Base-by-base conservation (phyloP, 345 rosid species). In the Hevea brasiliensis region DNA sequence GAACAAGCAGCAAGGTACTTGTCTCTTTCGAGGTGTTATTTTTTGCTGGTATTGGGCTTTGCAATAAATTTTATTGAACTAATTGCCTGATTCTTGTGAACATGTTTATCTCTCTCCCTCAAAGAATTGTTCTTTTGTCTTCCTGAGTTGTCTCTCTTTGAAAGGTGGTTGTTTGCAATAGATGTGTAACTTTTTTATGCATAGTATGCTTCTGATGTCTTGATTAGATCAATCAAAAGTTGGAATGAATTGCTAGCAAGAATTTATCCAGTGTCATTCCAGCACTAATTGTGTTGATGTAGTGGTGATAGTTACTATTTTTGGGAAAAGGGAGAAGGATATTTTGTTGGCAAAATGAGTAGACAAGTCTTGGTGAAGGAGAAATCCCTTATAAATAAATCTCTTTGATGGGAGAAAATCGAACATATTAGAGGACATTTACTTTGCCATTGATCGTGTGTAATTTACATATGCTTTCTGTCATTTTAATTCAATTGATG, bases 1-100 rank as follows among this genome's bases (percentile, higher is more conserved):
- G 93, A 90, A 74, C 90, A 84, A 75, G 92, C 92, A 23, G 84
- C 89, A 61, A 90, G 96, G 96, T 86, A 72, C 57, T 27, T 67
- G 58, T 35, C 12, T 2, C 23, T 35, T 13, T 48, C 61, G 61
- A 41, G 54, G 67, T 77, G 70, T 47, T 14, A 20, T 50, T 58
- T 32, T 54, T 42, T 71, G 20, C 56, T 14, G 0, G 61, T 18
- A 20, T 54, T 32, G 27, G 40, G 54, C 29, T 42, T 18, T 70
- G 23, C 20, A 32, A 35, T 29, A 32, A 32, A 32, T 32, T 32
- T 32, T 32, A 32, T 32, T 32, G 37, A 32, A 32, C 37, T 32
- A n/a, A 20, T 18, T 15, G 7, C 11, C 27, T 47, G 41, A 47
- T 48, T 12, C 21, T 66, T 35, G 8, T 26, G 57, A 35, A 18